phyloP scores from a whole-genome alignment of 2,329 filamentous ascomycete species.

The Rosellinia necatrix region DNA sequence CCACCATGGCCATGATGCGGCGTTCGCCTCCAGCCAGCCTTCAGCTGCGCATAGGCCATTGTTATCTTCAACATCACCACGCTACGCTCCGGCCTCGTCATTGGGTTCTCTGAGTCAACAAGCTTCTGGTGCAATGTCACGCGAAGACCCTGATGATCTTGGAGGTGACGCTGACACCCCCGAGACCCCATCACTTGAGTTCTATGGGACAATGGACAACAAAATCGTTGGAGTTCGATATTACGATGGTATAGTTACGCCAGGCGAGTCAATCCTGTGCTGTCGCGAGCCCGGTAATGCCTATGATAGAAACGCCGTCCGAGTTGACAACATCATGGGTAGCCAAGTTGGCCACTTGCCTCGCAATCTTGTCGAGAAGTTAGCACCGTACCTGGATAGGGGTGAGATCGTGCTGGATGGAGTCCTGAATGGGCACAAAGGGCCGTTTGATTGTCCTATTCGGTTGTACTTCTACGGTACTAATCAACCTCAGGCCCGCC shows the following conservation, averaged over 20 bases:
- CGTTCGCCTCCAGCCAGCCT: constrained; percentile 19
- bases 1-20: constrained; percentile 16
- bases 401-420: constrained; percentile 69
- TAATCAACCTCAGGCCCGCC: constrained; percentile 55
- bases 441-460: constrained; percentile 73
- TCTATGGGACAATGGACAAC: constrained; percentile 54
- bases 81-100: constrained; percentile 28
- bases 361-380: constrained; percentile 66
- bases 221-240: constrained; percentile 61
- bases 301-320: constrained; percentile 78
- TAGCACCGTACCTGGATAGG: constrained; percentile 73
- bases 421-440: constrained; percentile 68
- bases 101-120: constrained; percentile 20
- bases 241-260: constrained; percentile 62
- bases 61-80: constrained; percentile 19
- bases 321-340: constrained; percentile 75
- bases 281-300: constrained; percentile 65
- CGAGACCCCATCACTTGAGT: constrained; percentile 47
- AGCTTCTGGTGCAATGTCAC: constrained; percentile 23
- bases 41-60: constrained; percentile 2
- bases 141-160: constrained; percentile 41
- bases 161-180: constrained; percentile 46
- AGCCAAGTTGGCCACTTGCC: constrained; percentile 81
- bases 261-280: constrained; percentile 62
- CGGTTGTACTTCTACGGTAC: constrained; percentile 72